Evolutionary conservation across 2,329 filamentous ascomycete genomes (phyloP).

Genomic region (Chrysosporium queenslandicum): DNA sequence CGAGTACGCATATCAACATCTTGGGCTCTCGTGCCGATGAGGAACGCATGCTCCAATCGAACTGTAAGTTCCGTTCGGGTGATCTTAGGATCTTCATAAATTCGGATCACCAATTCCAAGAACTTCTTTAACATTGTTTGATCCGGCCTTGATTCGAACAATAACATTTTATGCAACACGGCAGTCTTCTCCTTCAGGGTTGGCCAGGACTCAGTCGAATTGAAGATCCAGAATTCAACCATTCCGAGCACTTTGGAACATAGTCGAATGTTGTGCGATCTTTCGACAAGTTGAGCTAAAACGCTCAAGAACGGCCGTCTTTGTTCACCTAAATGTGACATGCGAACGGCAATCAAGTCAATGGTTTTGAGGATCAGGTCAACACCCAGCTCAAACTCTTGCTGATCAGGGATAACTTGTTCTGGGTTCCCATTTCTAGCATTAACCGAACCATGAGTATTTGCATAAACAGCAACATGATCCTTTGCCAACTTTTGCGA

Average conservation of each 20-base stretch:
- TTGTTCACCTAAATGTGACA: constrained; percentile 86
- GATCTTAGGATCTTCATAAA: constrained; percentile 96
- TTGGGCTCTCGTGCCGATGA: constrained; percentile 84
- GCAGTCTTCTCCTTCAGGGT: constrained; percentile 98
- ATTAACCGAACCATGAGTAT: constrained; percentile 36
- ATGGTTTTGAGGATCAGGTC: constrained; percentile 90
- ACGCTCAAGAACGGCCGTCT: constrained; percentile 90
- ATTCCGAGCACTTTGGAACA: constrained; percentile 89
- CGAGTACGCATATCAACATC: constrained; percentile 95
- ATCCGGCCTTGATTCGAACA: constrained; percentile 79
- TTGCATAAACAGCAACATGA: constrained; percentile 66
- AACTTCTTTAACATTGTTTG: constrained; percentile 83
- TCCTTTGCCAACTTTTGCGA: constrained; percentile 87
- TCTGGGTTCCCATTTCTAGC: constrained; percentile 11
- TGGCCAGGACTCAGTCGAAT: constrained; percentile 87
- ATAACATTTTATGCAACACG: constrained; percentile 96
- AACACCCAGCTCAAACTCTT: constrained; percentile 81
- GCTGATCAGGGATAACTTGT: constrained; percentile 44
- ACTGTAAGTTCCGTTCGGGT: constrained; percentile 92
- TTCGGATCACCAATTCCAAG: constrained; percentile 87
- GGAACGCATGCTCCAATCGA: constrained; percentile 92
- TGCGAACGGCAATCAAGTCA: constrained; percentile 80
- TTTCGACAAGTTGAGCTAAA: constrained; percentile 86
- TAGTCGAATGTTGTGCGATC: constrained; percentile 74
- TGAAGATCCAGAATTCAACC: constrained; percentile 94